Conservation (phyloP, 257 asterid species). For the Solanum sejunctum region DNA sequence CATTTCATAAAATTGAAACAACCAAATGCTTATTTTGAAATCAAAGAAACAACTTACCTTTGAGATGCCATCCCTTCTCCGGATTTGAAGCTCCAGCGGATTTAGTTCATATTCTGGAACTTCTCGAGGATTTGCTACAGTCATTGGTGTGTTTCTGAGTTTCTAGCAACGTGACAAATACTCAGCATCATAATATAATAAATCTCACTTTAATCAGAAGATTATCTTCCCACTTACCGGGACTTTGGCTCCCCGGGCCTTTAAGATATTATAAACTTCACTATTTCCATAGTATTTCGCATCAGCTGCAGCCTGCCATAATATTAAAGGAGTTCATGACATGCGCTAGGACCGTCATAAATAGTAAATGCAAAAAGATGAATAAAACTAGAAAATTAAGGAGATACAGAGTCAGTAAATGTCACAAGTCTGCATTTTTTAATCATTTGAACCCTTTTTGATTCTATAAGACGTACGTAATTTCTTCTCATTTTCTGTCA, state of each 20-base stretch:
- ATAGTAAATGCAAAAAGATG: background rate
- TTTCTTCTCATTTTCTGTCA: background rate
- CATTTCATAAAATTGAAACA: background rate
- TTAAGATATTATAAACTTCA: slow-evolving; percentile 69
- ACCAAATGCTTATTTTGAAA: background rate
- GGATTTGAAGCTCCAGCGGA: slow-evolving; percentile 84
- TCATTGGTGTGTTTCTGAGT: slow-evolving; percentile 92
- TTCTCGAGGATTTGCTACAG: slow-evolving; percentile 90
- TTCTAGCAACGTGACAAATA: slow-evolving; percentile 46
- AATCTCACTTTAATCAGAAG: background rate
- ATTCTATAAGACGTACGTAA: background rate
- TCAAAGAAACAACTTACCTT: slow-evolving; percentile 39
- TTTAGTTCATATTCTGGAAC: slow-evolving; percentile 97
- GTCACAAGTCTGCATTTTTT: background rate
- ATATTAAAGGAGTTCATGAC: background rate
- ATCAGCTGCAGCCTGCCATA: slow-evolving; percentile 89
- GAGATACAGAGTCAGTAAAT: background rate
- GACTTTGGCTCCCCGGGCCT: slow-evolving; percentile 89
- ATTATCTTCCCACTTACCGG: slow-evolving; percentile 41
- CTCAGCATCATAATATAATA: slow-evolving; percentile 7
- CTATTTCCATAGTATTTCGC: slow-evolving; percentile 86
- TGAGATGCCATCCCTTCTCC: slow-evolving; percentile 82
- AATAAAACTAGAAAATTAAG: background rate
- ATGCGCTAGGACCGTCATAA: background rate
- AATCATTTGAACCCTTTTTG: background rate